phyloP scores from a whole-genome alignment of 179 eudicot species.

The Vitellaria paradoxa region DNA sequence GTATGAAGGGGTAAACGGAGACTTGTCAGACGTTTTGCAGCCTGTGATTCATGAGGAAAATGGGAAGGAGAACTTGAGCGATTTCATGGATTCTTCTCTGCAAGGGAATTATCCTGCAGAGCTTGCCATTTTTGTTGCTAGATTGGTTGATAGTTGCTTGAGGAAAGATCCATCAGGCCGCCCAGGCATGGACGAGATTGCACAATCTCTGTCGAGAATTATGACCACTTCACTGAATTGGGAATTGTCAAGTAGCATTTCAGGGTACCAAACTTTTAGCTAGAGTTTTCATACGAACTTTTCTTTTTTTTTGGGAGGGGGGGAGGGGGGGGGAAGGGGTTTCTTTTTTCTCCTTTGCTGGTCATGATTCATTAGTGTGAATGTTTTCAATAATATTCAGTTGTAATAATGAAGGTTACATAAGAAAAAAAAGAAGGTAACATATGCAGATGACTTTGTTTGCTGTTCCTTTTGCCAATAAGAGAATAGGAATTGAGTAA shows the following conservation, averaged over 20 bases:
- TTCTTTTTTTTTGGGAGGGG: background rate
- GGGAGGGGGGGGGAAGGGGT: too few species aligned
- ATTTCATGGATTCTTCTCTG: slow-evolving; percentile 58
- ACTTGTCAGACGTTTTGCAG: slow-evolving; percentile 29
- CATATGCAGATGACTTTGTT: background rate
- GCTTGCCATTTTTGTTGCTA: slow-evolving; percentile 37
- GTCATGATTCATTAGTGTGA: background rate
- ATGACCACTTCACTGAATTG: slow-evolving; percentile 43
- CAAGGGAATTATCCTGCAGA: slow-evolving; percentile 63
- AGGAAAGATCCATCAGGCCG: slow-evolving; percentile 52
- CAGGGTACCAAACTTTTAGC: slow-evolving; percentile 11
- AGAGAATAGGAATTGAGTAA: background rate
- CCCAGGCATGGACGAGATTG: slow-evolving; percentile 69
- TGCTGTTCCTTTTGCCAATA: background rate
- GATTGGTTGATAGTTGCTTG: slow-evolving; percentile 49
- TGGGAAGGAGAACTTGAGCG: slow-evolving; percentile 32
- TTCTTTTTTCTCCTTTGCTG: background rate
- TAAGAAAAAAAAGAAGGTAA: background rate
- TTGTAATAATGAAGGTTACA: too few species aligned
- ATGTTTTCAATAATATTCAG: too few species aligned
- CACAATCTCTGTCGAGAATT: slow-evolving; percentile 54
- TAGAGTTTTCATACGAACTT: background rate
- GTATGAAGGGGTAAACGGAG: slow-evolving; percentile 28
- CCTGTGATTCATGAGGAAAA: slow-evolving; percentile 33
- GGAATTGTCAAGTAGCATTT: slow-evolving; percentile 44